Evolutionary conservation across 1,284 basidiomycete species (phyloP).

Genomic region (Macrocystidia cucumis): DNA sequence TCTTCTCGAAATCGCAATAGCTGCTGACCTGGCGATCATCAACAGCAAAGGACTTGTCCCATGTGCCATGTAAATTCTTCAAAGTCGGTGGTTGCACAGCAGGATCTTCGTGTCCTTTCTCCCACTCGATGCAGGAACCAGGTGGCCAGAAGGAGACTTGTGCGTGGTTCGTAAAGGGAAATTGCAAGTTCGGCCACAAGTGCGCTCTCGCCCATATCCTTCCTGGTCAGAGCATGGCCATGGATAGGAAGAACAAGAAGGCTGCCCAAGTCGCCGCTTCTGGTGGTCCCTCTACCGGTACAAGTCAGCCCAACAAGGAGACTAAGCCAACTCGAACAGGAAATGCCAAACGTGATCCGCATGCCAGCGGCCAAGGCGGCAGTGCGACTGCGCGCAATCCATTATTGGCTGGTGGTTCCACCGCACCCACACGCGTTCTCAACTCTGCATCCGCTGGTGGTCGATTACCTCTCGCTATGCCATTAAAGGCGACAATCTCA

Average conservation of each 20-base stretch:
- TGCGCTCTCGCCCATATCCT: constrained; percentile 92
- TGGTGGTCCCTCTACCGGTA: too few relatives aligned
- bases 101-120: constrained; percentile 93
- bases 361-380: constrained; percentile 10
- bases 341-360: constrained; percentile 15
- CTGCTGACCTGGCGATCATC: constrained; percentile 6
- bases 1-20: neutral
- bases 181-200: constrained; percentile 98
- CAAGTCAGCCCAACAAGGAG: constrained; percentile 34
- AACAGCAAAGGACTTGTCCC: constrained; percentile 82
- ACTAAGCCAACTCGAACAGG: constrained; percentile 17
- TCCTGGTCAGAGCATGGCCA: constrained; percentile 89
- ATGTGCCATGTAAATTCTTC: constrained; percentile 99
- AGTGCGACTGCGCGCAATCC: constrained; percentile 26
- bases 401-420: constrained; percentile 38
- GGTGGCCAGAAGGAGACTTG: constrained; percentile 88
- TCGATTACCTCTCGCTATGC: constrained; percentile 54
- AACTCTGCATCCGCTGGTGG: constrained; percentile 32
- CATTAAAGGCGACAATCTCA: constrained; percentile 63
- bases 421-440: constrained; percentile 29
- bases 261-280: constrained; percentile 76
- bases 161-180: constrained; percentile 92
- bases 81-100: constrained; percentile 91
- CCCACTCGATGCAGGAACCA: constrained; percentile 62
- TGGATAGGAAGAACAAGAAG: constrained; percentile 99